A percentile compares a stretch with the other conserved stretches of the same genome.
Conservation (phyloP, 1,139 yeast genomes). For the Hemisphaericaspora lyxosophila region DNA sequence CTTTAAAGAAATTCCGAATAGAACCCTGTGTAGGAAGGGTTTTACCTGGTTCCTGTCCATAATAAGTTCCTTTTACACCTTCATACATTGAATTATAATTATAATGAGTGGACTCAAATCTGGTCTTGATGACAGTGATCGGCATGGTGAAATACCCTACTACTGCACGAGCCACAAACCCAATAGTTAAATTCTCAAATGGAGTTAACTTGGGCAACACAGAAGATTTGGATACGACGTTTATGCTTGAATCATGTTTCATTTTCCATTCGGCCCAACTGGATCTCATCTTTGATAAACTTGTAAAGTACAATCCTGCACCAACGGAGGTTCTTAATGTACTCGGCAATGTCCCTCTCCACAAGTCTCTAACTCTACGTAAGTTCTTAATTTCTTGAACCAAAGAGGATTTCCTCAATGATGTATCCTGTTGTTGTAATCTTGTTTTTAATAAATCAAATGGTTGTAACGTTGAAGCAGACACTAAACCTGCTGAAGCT, state of each 20-base stretch:
- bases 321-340: conserved; percentile 89
- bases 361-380: conserved; percentile 53
- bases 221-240: conserved; percentile 19
- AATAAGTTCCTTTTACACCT: conserved; percentile 60
- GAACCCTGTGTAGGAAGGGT: conserved; percentile 22
- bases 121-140: conserved; percentile 86
- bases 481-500: conserved; percentile 79
- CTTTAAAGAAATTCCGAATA: conserved; percentile 72
- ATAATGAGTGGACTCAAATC: conserved; percentile 80
- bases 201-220: conserved; percentile 71
- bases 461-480: conserved; percentile 84
- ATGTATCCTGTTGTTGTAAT: conserved; percentile 68
- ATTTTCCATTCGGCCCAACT: conserved; percentile 41
- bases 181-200: conserved; percentile 69
- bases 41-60: conserved; percentile 20
- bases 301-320: conserved; percentile 79
- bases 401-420: conserved; percentile 34
- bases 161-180: conserved; percentile 74
- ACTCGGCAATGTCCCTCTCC: conserved; percentile 95
- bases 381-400: conserved; percentile 47
- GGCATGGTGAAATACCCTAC: conserved; percentile 97
- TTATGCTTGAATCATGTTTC: conserved; percentile 11
- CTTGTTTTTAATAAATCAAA: conserved; percentile 87
- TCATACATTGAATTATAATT: conserved; percentile 63
- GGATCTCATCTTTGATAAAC: conserved; percentile 62